phyloP scores from a whole-genome alignment of 208 protist species.

The Acanthamoeba lugdunensis region DNA sequence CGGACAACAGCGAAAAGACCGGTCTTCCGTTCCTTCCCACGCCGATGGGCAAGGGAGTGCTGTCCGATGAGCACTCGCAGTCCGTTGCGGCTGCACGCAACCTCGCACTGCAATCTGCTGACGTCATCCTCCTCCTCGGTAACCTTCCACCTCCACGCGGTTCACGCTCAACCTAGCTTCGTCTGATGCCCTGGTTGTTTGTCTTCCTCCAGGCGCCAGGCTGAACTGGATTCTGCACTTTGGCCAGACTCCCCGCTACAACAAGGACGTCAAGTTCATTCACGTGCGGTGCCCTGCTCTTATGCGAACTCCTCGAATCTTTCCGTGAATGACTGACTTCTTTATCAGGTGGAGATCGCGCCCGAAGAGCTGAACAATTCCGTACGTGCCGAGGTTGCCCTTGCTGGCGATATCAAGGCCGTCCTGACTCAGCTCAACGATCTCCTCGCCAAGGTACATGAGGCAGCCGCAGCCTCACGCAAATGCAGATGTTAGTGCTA shows the following conservation, averaged over 20 bases:
- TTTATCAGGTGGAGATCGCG: slow-evolving; percentile 47
- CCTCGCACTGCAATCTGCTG: slow-evolving; percentile 57
- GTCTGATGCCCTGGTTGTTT: neutral
- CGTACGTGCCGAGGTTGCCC: neutral
- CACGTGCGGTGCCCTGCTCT: neutral
- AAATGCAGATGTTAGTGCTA: too few species aligned
- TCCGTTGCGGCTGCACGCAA: slow-evolving; percentile 73
- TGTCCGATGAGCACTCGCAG: slow-evolving; percentile 76
- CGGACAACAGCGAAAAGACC: slow-evolving; percentile 45
- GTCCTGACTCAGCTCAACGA: slow-evolving; percentile 59
- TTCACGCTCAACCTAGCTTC: too few species aligned
- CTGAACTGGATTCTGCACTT: slow-evolving; percentile 80
- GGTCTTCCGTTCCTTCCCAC: slow-evolving; percentile 79
- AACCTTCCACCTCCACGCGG: too few species aligned
- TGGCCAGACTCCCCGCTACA: slow-evolving; percentile 73
- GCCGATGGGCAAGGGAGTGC: slow-evolving; percentile 79
- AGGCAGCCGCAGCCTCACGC: too few species aligned
- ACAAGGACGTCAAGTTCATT: slow-evolving; percentile 77
- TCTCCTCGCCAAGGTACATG: neutral
- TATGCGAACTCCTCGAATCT: neutral
- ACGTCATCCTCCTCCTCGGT: slow-evolving; percentile 77
- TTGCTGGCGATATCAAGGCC: slow-evolving; percentile 59
- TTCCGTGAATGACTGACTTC: neutral
- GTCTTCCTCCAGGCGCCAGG: neutral
- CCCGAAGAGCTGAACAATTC: slow-evolving; percentile 52